Evolutionary conservation across 179 eudicot species (phyloP).

Genomic region (Silene coronaria): DNA sequence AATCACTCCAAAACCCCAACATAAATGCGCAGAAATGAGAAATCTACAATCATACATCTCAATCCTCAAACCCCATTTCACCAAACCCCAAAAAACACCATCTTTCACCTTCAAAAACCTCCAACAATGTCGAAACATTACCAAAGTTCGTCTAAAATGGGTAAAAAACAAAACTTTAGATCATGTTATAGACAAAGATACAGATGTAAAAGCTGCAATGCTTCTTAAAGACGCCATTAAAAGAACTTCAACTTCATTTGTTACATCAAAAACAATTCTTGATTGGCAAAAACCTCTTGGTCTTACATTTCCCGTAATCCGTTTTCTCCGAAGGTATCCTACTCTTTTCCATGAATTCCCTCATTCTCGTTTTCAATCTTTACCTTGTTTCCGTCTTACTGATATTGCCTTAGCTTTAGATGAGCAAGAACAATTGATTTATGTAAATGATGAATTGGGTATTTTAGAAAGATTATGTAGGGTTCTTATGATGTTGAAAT

Average conservation of each 20-base stretch:
- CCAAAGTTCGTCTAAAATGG: conserved; percentile 86
- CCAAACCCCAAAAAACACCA: not conserved
- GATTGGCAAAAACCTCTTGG: conserved; percentile 72
- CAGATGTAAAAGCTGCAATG: conserved; percentile 78
- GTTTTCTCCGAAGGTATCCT: conserved; percentile 82
- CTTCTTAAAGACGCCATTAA: conserved; percentile 71
- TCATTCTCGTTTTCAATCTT: conserved; percentile 66
- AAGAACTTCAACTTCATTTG: conserved; percentile 53
- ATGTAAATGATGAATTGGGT: conserved; percentile 27
- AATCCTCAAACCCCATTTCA: conserved; percentile 5
- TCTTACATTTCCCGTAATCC: conserved; percentile 70
- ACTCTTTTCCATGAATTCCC: conserved; percentile 73
- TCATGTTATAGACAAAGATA: conserved; percentile 67
- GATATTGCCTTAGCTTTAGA: conserved; percentile 45
- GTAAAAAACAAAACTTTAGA: conserved; percentile 67
- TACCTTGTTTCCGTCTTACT: conserved; percentile 70
- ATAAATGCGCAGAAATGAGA: conserved; percentile 14
- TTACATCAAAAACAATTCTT: conserved; percentile 54
- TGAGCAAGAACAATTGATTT: conserved; percentile 34
- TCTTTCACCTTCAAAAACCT: not conserved
- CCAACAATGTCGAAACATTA: conserved; percentile 39
- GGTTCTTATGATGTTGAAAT: conserved; percentile 38
- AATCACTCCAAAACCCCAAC: not conserved
- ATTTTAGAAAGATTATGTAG: conserved; percentile 25
- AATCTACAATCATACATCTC: not conserved